phyloP scores from a whole-genome alignment of 1,284 basidiomycete genomes.

The Athelia psychrophila region DNA sequence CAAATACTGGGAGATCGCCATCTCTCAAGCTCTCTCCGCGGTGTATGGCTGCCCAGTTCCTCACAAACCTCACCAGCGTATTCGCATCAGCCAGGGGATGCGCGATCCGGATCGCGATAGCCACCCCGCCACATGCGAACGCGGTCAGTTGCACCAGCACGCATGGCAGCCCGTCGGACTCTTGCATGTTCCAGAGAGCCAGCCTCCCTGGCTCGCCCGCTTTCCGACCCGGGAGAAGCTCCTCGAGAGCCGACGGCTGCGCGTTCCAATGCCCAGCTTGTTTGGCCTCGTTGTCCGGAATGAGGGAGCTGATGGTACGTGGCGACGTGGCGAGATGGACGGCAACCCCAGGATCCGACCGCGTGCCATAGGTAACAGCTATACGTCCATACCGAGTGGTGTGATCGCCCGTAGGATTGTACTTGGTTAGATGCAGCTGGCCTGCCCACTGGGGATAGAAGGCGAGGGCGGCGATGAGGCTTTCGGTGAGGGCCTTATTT shows the following conservation, averaged over 20 bases:
- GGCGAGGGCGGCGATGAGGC: constrained; percentile 26
- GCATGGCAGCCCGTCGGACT: constrained; percentile 22
- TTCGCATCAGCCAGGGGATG: constrained; percentile 39
- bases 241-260: constrained; percentile 11
- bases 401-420: constrained; percentile 22
- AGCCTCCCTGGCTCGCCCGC: constrained; percentile 15
- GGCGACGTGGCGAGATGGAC: constrained; percentile 24
- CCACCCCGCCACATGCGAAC: constrained; percentile 23
- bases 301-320: constrained; percentile 14
- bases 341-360: constrained; percentile 36
- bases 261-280: constrained; percentile 14
- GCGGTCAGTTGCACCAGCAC: constrained; percentile 34
- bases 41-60: constrained; percentile 34
- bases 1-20: constrained; percentile 24
- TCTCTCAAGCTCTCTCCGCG: constrained; percentile 14
- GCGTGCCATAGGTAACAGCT: constrained; percentile 28
- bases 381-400: constrained; percentile 33
- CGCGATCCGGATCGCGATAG: constrained; percentile 31
- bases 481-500: too few relatives aligned
- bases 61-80: constrained; percentile 30
- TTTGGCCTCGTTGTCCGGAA: constrained; percentile 20
- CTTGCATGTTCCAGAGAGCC: constrained; percentile 22
- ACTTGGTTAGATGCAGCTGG: too few relatives aligned
- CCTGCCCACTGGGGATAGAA: constrained; percentile 39
- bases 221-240: constrained; percentile 12